Conservation (phyloP, 2,329 filamentous ascomycete genomes). For the Coniochaeta ligniaria region DNA sequence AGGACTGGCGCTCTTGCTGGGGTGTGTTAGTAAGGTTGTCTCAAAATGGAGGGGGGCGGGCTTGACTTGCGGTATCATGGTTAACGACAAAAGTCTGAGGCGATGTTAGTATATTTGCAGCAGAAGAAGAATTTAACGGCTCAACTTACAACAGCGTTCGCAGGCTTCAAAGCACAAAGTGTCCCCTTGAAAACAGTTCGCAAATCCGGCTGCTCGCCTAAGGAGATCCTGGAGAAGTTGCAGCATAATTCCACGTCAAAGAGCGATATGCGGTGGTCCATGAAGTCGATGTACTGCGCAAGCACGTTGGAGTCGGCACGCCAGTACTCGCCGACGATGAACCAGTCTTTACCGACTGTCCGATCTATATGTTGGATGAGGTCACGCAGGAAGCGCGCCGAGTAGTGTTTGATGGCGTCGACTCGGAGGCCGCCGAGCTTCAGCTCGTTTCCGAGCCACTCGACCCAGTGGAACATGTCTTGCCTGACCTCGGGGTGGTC, state of each 20-base stretch:
- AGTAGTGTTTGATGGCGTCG: slow-evolving; percentile 29
- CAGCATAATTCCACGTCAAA: slow-evolving; percentile 62
- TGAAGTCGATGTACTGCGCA: slow-evolving; percentile 46
- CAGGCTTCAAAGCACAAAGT: slow-evolving; percentile 42
- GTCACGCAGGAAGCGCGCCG: slow-evolving; percentile 21
- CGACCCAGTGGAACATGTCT: slow-evolving; percentile 23
- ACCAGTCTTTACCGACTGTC: slow-evolving; percentile 40
- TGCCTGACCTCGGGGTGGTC: slow-evolving; percentile 20
- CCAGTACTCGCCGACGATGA: slow-evolving; percentile 67
- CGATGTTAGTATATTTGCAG: not conserved
- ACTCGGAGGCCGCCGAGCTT: slow-evolving; percentile 23
- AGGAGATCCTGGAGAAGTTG: slow-evolving; percentile 55
- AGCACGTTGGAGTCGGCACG: slow-evolving; percentile 48
- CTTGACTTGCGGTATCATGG: slow-evolving; percentile 49
- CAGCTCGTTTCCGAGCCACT: slow-evolving; percentile 21
- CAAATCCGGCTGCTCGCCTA: slow-evolving; percentile 45
- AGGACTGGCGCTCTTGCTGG: slow-evolving; percentile 52
- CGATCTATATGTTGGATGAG: slow-evolving; percentile 18
- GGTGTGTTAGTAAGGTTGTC: slow-evolving; percentile 7
- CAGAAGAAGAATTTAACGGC: not conserved
- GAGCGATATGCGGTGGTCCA: slow-evolving; percentile 47
- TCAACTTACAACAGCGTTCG: slow-evolving; percentile 46
- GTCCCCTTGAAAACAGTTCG: slow-evolving; percentile 52
- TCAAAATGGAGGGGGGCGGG: not conserved
- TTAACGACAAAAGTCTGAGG: slow-evolving; percentile 56